phyloP scores from a whole-genome alignment of 75 land plant species.

The Sequoiadendron giganteum region DNA sequence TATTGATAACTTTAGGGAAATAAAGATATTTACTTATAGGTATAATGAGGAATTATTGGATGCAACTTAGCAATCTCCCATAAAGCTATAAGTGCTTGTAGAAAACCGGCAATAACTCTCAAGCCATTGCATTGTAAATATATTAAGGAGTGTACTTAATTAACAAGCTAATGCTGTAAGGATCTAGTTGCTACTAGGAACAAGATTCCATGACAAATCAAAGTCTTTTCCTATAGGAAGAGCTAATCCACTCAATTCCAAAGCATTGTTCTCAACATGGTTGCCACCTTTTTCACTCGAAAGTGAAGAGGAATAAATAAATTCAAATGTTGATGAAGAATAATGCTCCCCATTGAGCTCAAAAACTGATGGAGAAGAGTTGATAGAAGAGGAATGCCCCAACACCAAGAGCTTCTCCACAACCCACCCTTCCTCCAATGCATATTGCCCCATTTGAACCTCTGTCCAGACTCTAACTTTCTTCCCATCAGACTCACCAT shows the following conservation, averaged over 20 bases:
- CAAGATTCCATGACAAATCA: slow-evolving; percentile 19
- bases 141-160: neutral
- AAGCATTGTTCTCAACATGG: neutral
- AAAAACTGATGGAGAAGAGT: neutral
- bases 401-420: slow-evolving; percentile 15
- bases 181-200: neutral
- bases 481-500: slow-evolving; percentile 9
- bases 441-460: slow-evolving; percentile 22
- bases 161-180: neutral
- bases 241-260: slow-evolving; percentile 19
- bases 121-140: neutral
- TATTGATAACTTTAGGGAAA: too few relatives aligned
- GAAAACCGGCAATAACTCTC: neutral
- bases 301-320: neutral
- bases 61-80: too few relatives aligned
- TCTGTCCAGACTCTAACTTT: slow-evolving; percentile 11
- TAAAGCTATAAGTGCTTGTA: too few relatives aligned
- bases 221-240: slow-evolving; percentile 39
- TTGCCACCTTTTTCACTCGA: neutral
- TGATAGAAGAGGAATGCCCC: neutral
- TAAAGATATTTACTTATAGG: too few relatives aligned
- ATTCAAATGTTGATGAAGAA: neutral
- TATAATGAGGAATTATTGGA: too few relatives aligned
- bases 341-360: neutral
- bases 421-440: slow-evolving; percentile 12